Evolutionary conservation across 257 asterid species (phyloP), one percentile per base, ranked within the genome.

Genomic region (Penstemon barbatus): DNA sequence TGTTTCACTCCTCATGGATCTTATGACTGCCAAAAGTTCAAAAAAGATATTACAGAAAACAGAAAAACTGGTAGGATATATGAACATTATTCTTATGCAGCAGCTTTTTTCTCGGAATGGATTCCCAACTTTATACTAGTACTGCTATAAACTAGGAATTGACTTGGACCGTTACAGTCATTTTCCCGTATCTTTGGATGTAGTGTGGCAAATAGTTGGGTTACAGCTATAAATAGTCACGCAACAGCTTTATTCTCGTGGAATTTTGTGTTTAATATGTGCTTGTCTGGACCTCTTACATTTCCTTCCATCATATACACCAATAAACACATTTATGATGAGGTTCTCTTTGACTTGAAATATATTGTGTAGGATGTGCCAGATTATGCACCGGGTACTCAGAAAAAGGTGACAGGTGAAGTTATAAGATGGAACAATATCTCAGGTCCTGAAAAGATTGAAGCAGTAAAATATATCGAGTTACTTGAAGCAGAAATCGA

Each of bases 401-500:
- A 94, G 79, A 94, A 94, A 81, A 94, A 87, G 58, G 96, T 94
- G 78, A 73, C 87, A 10, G 99, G 99, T 68, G 99, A 94, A 79
- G 96, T 94, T 55, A 85, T 94, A 80, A 86, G 96, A 78, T 94
- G 99, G 99, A 94, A 87, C 74, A 87, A 87, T 59, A 69, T 89
- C 70, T 84, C 97, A 25, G 99, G 99, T 57, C 89, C 91, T 56
- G 99, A 94, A 74, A 78, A 83, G 74, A 80, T 94, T 38, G 97
- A 94, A 59, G 99, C 96, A 10, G 89, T 89, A 75, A 94, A 91
- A 80, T 94, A 94, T 85, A 94, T 94, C 0, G 99, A 94, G 80
- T 83, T 94, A 49, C 96, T 94, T 58, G 99, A 94, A 85, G 89
- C 96, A 48, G 97, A 94, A 79, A 89, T 94, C 19, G 99, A 94